Base-by-base conservation (phyloP, 345 rosid genomes). In the Abelmoschus esculentus region DNA sequence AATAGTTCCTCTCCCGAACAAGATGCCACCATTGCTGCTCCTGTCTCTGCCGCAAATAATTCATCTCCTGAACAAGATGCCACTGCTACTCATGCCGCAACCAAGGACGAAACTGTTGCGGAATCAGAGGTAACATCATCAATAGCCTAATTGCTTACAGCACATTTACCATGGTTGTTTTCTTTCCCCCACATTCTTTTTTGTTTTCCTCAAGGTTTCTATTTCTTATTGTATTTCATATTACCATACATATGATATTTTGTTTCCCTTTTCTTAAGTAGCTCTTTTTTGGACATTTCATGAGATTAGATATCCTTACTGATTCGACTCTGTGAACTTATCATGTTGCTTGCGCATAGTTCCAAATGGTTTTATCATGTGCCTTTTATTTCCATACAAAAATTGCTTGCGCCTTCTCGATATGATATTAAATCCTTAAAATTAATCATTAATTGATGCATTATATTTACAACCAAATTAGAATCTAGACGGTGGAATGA, bases 91-190 rank as follows among this genome's bases (percentile, higher is more conserved):
- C 5, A 7, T n/a, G 7, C 53, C n/a, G 6, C 55, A 8, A 67
- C 68, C 15, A 67, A 40, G 5, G 80, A 67, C 11, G 78, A 81
- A 72, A 57, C 76, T 60, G 75, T 72, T 19, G 4, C 71, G 5
- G 83, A 78, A 80, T 57, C 81, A 0, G 84, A 73, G 73, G 19
- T 81, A 32, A 77, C 75, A 47, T 3, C 52, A 40, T 3, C 52
- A 40, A 12, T 75, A 56, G 82, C 85, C 8, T 84, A 66, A 77
- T 58, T 42, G 46, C 19, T 28, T 62, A 32, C 61, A 5, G 49
- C 44, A 66, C 72, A 34, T 52, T 26, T 61, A 28, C 31, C 7
- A 28, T 42, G 50, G 62, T 44, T 49, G 28, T 31, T 56, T 5
- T 70, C 38, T 3, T 34, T 34, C 68, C 15, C 78, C 73, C 11